Evolutionary conservation across 305 asterid species (phyloP).

Genomic region (Plantago coronopus): DNA sequence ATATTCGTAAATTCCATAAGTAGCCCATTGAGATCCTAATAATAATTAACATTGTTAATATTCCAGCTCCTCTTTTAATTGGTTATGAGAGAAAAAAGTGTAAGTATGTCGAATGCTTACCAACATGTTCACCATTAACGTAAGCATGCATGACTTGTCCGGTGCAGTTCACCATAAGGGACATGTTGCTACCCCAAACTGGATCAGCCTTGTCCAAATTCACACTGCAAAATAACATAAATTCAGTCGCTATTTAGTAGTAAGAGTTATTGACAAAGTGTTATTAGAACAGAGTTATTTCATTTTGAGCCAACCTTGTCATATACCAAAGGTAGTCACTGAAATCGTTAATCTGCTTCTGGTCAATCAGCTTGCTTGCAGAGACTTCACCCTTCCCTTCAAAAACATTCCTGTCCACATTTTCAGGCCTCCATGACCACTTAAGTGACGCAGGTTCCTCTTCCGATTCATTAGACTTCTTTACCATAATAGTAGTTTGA

Average conservation of each 20-base stretch:
- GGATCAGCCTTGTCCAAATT: conserved; percentile 24
- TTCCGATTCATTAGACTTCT: neutral
- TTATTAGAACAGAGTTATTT: too few relatives aligned
- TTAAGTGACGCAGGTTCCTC: conserved; percentile 9
- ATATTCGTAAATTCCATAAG: conserved; percentile 23
- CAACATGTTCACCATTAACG: conserved; percentile 32
- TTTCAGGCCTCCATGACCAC: conserved; percentile 38
- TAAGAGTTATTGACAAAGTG: too few relatives aligned
- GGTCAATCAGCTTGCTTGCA: conserved; percentile 33
- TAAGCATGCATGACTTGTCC: conserved; percentile 41
- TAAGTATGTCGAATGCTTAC: conserved; percentile 3
- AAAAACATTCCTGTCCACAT: neutral
- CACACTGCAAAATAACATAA: conserved; percentile 20
- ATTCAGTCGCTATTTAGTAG: neutral
- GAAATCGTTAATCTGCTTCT: conserved; percentile 35
- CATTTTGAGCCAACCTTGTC: conserved; percentile 31
- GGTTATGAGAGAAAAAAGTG: neutral
- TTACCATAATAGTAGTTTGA: conserved; percentile 19
- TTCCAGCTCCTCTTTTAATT: neutral
- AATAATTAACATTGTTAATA: neutral
- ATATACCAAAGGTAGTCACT: conserved; percentile 47
- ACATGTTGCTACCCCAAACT: conserved; percentile 27
- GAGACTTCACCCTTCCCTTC: conserved; percentile 9
- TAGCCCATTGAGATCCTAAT: conserved; percentile 26
- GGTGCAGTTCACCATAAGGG: conserved; percentile 21